A percentile compares a stretch with the other conserved stretches of the same genome.
Conservation (phyloP, 192 early-diverging fungal species). For the Coemansia sp. region DNA sequence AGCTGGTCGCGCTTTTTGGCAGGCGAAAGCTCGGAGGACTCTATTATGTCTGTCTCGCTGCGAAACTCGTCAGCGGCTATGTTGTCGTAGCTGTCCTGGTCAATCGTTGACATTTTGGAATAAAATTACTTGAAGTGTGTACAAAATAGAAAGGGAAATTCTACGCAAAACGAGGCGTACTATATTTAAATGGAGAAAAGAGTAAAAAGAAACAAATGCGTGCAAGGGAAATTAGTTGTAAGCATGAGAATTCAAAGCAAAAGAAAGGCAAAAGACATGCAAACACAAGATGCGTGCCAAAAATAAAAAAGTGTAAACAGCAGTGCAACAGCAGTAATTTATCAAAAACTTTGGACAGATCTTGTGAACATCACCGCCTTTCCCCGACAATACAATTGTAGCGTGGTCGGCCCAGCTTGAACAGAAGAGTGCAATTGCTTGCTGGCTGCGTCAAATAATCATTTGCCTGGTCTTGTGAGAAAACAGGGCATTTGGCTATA, state of each 20-base stretch:
- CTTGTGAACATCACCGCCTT: slow-evolving; percentile 3
- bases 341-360: background rate
- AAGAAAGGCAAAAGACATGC: background rate
- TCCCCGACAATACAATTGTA: slow-evolving; percentile 2
- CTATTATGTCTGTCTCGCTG: slow-evolving; percentile 41
- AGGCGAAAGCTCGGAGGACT: slow-evolving; percentile 40
- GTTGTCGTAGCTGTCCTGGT: slow-evolving; percentile 18
- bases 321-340: background rate
- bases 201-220: slow-evolving; percentile 10
- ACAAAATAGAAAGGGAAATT: slow-evolving; percentile 2
- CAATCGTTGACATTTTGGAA: slow-evolving; percentile 22
- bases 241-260: slow-evolving; percentile 7
- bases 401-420: background rate
- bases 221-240: slow-evolving; percentile 3
- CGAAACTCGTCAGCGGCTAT: slow-evolving; percentile 30
- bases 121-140: slow-evolving; percentile 4
- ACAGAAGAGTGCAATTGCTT: background rate
- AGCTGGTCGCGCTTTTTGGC: slow-evolving; percentile 60
- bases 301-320: background rate
- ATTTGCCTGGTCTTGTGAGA: background rate
- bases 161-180: slow-evolving; percentile 9
- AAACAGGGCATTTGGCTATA: background rate
- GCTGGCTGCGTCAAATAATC: background rate
- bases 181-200: slow-evolving; percentile 7
- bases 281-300: background rate